These are phyloP conservation scores for Phytomonas sp. DNA, from an alignment of 208 protist genomes.

Conservation along the genomic window DNA sequence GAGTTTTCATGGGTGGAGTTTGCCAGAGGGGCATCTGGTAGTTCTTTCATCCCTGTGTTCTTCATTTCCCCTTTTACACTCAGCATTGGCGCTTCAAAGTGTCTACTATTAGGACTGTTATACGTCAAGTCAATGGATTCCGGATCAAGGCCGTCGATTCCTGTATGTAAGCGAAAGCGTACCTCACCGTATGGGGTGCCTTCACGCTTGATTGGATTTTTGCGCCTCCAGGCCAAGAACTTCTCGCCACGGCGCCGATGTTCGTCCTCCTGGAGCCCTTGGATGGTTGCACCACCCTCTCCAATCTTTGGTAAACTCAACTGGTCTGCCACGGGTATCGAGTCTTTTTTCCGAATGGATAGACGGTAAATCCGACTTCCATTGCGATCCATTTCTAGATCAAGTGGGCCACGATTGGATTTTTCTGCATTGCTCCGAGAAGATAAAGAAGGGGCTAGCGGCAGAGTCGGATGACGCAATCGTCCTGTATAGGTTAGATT, in stretches of 20 bases:
- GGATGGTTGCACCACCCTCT: background rate
- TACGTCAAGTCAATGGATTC: background rate
- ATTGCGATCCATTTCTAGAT: background rate
- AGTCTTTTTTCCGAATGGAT: background rate
- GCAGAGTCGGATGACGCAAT: background rate
- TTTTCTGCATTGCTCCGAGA: background rate
- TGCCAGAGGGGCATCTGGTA: background rate
- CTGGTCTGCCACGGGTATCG: background rate
- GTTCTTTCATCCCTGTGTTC: background rate
- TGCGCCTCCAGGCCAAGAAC: background rate
- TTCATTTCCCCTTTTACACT: background rate
- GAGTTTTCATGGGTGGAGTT: background rate
- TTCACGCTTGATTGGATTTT: background rate
- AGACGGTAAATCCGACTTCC: background rate
- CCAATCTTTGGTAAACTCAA: background rate
- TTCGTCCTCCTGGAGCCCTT: background rate
- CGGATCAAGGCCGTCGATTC: constrained; percentile 32
- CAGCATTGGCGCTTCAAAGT: background rate
- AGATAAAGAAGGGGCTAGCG: background rate
- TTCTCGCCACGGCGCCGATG: background rate
- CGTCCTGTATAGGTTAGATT: constrained; percentile 7
- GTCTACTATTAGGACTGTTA: background rate
- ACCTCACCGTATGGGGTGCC: constrained; percentile 20
- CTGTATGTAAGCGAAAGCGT: constrained; percentile 62
- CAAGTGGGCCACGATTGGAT: background rate